phyloP scores from a whole-genome alignment of 164 flowering plant species.

The Vitis riparia region DNA sequence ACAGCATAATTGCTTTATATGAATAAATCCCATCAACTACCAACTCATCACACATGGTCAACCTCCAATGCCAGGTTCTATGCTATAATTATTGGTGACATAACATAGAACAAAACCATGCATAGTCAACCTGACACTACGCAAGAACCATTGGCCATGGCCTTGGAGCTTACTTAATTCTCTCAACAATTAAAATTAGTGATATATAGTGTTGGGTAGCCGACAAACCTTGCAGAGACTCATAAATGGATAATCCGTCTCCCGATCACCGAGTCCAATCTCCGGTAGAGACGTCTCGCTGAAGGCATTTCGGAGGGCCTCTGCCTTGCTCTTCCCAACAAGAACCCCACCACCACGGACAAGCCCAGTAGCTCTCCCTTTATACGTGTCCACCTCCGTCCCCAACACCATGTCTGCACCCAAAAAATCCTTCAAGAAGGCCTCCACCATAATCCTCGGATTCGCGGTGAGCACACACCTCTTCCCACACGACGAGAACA shows the following conservation, averaged over 20 bases:
- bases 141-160: too few species aligned
- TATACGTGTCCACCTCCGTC: constrained; percentile 37
- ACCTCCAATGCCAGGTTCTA: too few species aligned
- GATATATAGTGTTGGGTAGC: too few species aligned
- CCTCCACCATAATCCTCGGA: constrained; percentile 59
- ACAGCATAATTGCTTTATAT: too few species aligned
- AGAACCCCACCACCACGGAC: constrained; percentile 31
- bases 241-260: constrained; percentile 39
- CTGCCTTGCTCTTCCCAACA: constrained; percentile 39
- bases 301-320: constrained; percentile 28
- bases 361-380: constrained; percentile 49
- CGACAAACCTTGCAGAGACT: constrained; percentile 33
- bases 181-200: too few species aligned
- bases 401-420: constrained; percentile 56
- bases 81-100: too few species aligned
- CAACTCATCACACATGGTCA: too few species aligned
- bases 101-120: too few species aligned
- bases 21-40: too few species aligned
- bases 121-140: too few species aligned
- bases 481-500: constrained; percentile 41
- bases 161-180: too few species aligned
- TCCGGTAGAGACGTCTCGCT: constrained; percentile 28
- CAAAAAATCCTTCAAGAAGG: constrained; percentile 46
- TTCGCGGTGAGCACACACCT: constrained; percentile 40
- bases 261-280: constrained; percentile 41